A percentile compares a stretch with the other conserved stretches of the same genome.
Evolutionary conservation across 208 protist genomes (phyloP).

Genomic region (Crithidia expoeki): DNA sequence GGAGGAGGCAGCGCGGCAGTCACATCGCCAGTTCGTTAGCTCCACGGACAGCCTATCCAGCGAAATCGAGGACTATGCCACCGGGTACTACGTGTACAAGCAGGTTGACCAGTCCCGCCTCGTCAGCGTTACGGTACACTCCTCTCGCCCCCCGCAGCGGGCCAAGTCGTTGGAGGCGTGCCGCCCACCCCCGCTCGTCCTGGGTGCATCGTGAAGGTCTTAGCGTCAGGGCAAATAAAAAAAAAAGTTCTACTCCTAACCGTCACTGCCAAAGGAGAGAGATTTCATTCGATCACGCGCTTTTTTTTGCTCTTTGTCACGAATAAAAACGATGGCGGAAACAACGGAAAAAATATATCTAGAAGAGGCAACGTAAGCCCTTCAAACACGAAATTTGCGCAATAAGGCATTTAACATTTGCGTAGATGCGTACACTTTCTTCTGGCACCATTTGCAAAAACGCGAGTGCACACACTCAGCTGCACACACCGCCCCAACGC

Average conservation of each 20-base stretch:
- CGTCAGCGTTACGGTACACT: constrained; percentile 27
- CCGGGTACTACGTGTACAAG: constrained; percentile 45
- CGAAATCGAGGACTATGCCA: background rate
- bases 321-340: too few species aligned
- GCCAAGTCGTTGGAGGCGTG: constrained; percentile 38
- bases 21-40: constrained; percentile 6
- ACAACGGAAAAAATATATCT: too few species aligned
- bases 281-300: too few species aligned
- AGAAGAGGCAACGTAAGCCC: too few species aligned
- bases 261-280: too few species aligned
- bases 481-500: too few species aligned
- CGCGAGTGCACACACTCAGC: too few species aligned
- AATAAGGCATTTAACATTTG: too few species aligned
- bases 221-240: background rate
- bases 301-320: too few species aligned
- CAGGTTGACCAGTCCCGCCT: constrained; percentile 1
- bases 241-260: background rate
- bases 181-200: constrained; percentile 37
- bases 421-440: too few species aligned
- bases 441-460: too few species aligned
- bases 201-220: background rate
- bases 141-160: constrained; percentile 23
- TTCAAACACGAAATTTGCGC: too few species aligned
- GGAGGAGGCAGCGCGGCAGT: constrained; percentile 11
- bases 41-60: constrained; percentile 5